Base-by-base conservation (phyloP, 176 grass and related monocot genomes). In the Dendrocalamus sinicus region DNA sequence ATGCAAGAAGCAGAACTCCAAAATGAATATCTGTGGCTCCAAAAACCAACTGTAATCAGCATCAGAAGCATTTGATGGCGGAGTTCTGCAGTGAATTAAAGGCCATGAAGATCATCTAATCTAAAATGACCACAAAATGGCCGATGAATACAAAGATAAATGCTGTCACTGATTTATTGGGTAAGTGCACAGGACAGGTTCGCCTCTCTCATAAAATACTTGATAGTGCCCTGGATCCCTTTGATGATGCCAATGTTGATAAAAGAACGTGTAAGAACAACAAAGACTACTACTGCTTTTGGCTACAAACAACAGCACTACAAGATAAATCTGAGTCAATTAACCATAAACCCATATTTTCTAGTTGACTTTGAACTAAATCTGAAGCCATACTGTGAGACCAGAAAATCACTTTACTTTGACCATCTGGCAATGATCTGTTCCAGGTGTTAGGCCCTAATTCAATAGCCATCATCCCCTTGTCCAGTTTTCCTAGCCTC, bases 271-370 rank as follows among this genome's bases (percentile, higher is more conserved):
- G 26, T 22, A 74, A 76, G 83, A 86, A 77, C 30, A 67, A 61
- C 28, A 83, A 43, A 54, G 40, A 68, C 26, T 82, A 67, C 46
- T 69, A 73, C 50, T 90, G 83, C 59, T 77, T 83, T 81, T 76
- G 82, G 58, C 46, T 72, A 89, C 95, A 98, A 92, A 95, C 55
- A 85, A 98, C 91, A 87, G 89, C 80, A 86, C 65, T 84, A 80
- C 95, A 98, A n/a, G 95, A 92, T 44, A n/a, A 93, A 91, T 98
- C 95, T 52, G 77, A 89, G 86, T 93, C 91, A 43, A 93, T 55
- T 74, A 91, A 88, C 95, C 93, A 98, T 75, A 98, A 87, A 76
- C 80, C 82, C 40, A 85, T 75, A 73, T 82, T 89, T 85, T 81
- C 39, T 12, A 98, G 89, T 76, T 92, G 76, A 74, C 84, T 88